Base-by-base conservation (phyloP, 139 green algal genomes). In the Chlorokybus atmophyticus region DNA sequence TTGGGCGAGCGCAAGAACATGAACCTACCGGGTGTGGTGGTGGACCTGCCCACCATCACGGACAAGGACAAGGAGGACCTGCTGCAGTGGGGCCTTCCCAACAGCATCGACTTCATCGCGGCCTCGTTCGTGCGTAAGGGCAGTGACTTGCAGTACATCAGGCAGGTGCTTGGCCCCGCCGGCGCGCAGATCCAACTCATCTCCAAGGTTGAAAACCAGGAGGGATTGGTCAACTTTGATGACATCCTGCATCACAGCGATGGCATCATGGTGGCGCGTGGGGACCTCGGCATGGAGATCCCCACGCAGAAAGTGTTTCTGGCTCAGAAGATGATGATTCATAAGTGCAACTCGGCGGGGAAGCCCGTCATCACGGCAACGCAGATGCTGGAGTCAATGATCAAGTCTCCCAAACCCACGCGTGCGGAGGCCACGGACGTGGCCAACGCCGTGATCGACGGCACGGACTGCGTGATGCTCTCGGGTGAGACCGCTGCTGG, bases 241-340 rank as follows among this genome's bases (percentile, higher is more conserved):
- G 75, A 86, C 2, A 95, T 98, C 63, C 67, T 98, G 67, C 65
- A 70, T 2, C 82, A 86, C 64, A 85, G 78, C 2, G 88, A 94
- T 66, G 82, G 66, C 42, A 82, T 93, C 66, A 93, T 93, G 83
- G 82, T 94, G 50, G 90, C 90, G 0, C 82, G 90, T 31, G 90
- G 90, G 29, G 90, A 98, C 69, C 77, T 98, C 70, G 91, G 91
- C 60, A 98, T 98, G 91, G 91, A 98, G 74, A 98, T 98, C 73
- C 91, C 90, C 42, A 95, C 91, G 0, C 87, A 98, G 61, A 98
- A 75, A 35, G 95, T 98, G 63, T 98, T 98, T 75, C 78, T 96
- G 55, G 88, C 85, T 4, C 88, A 97, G 73, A 97, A 97, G 78
- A 59, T 68, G 51, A 81, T 81, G 72, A 81, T 79, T 53, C 59